phyloP scores from a whole-genome alignment of 2,329 filamentous ascomycete genomes.

The Fusarium drepaniforme region DNA sequence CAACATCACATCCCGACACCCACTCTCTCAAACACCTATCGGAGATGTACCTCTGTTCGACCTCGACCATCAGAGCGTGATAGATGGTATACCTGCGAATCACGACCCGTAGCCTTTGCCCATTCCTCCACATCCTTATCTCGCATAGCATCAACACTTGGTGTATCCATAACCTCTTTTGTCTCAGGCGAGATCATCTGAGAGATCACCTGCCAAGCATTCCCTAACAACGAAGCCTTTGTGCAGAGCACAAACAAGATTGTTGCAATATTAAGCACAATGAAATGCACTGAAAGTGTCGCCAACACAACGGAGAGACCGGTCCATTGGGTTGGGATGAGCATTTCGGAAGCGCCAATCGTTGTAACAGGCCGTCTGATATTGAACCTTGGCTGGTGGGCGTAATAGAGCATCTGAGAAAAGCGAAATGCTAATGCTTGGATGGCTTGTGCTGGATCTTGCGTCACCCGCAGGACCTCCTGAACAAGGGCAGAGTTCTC shows the following conservation, averaged over 20 bases:
- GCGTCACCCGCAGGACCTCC: conserved; percentile 9
- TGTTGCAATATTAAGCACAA: not conserved
- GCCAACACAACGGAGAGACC: not conserved
- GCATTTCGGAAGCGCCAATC: not conserved
- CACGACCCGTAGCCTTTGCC: not conserved
- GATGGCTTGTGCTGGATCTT: conserved; percentile 12
- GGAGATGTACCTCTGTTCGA: not conserved
- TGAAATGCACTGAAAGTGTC: not conserved
- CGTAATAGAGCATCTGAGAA: conserved; percentile 19
- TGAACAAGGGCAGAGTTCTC: conserved; percentile 19
- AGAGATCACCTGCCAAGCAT: conserved; percentile 23
- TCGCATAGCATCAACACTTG: not conserved
- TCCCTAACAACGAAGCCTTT: conserved; percentile 3
- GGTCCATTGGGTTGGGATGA: conserved; percentile 6
- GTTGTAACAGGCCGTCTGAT: not conserved
- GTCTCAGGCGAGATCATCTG: conserved; percentile 22
- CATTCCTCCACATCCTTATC: conserved; percentile 17
- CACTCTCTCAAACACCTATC: not conserved
- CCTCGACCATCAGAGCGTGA: not conserved
- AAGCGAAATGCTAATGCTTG: conserved; percentile 10
- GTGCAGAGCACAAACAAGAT: conserved; percentile 5
- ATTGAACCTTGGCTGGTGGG: conserved; percentile 6
- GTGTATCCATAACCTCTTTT: conserved; percentile 11
- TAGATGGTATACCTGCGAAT: not conserved
- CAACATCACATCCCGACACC: too few relatives aligned